phyloP scores from a whole-genome alignment of 345 rosid genomes.

The Murraya paniculata region DNA sequence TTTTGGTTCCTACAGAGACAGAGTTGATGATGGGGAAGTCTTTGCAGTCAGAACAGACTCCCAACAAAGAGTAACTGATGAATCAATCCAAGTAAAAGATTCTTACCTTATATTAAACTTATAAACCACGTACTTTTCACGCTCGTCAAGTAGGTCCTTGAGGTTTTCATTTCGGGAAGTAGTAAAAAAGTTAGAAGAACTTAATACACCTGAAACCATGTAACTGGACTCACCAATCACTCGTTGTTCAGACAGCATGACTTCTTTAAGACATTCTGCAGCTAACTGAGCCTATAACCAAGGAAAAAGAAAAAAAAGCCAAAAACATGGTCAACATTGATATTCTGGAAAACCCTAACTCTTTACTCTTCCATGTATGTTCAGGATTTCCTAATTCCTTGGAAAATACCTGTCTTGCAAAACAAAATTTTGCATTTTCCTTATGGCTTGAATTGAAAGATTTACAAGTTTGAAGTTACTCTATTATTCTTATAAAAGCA shows the following conservation, averaged over 20 bases:
- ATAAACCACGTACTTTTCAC: constrained; percentile 57
- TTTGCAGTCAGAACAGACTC: background rate
- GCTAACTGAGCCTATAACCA: constrained; percentile 39
- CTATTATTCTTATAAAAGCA: background rate
- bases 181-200: constrained; percentile 48
- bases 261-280: constrained; percentile 46
- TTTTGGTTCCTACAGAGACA: background rate
- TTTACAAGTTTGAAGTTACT: background rate
- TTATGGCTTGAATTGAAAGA: background rate
- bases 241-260: constrained; percentile 47
- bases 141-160: constrained; percentile 48
- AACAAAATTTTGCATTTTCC: background rate
- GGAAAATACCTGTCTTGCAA: background rate
- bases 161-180: constrained; percentile 66
- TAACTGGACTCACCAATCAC: constrained; percentile 39
- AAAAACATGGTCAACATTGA: background rate
- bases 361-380: background rate
- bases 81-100: constrained; percentile 8
- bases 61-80: background rate
- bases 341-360: constrained; percentile 3
- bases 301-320: too few species aligned
- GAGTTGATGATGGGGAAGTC: background rate
- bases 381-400: background rate
- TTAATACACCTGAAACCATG: constrained; percentile 65
- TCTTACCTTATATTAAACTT: constrained; percentile 71